These are phyloP conservation scores for Talaromyces wortmannii DNA, from an alignment of 495 filamentous ascomycete genomes.

Conservation along the genomic window DNA sequence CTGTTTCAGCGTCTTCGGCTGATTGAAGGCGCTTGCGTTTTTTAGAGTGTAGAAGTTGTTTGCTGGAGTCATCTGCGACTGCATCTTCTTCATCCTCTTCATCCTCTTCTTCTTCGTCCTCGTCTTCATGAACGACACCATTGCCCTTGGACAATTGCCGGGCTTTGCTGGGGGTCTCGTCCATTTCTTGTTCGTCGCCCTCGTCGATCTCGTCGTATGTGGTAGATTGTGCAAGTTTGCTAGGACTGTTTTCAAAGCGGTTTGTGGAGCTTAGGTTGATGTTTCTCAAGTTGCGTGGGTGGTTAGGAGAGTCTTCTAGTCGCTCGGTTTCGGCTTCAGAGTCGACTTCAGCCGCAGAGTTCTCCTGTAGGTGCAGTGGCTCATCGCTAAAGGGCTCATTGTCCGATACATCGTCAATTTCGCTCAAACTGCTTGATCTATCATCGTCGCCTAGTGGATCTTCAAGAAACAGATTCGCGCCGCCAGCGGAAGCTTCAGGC, in stretches of 20 bases:
- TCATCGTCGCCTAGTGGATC: constrained; percentile 36
- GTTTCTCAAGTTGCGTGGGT: constrained; percentile 51
- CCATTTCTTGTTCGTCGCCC: constrained; percentile 27
- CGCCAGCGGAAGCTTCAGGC: constrained; percentile 27
- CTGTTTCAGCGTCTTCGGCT: constrained; percentile 32
- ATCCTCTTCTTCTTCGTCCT: constrained; percentile 22
- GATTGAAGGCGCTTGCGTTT: constrained; percentile 42
- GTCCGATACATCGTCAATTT: constrained; percentile 75
- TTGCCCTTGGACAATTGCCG: constrained; percentile 23
- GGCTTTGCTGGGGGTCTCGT: constrained; percentile 36
- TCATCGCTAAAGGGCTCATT: constrained; percentile 52
- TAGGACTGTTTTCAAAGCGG: constrained; percentile 54
- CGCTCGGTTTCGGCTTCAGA: constrained; percentile 98
- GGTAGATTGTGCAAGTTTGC: constrained; percentile 55
- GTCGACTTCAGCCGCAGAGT: constrained; percentile 56
- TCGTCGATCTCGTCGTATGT: constrained; percentile 37
- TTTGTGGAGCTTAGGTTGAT: constrained; percentile 48
- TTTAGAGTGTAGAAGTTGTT: constrained; percentile 10
- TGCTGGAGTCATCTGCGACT: not conserved
- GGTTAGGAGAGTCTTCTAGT: constrained; percentile 84
- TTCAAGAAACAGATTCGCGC: constrained; percentile 27
- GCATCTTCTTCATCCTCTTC: not conserved
- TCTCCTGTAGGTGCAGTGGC: constrained; percentile 27
- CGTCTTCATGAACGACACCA: constrained; percentile 13
- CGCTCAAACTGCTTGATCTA: constrained; percentile 76